Conservation (phyloP, 2,329 filamentous ascomycete genomes). For the Diaporthe caulivora region DNA sequence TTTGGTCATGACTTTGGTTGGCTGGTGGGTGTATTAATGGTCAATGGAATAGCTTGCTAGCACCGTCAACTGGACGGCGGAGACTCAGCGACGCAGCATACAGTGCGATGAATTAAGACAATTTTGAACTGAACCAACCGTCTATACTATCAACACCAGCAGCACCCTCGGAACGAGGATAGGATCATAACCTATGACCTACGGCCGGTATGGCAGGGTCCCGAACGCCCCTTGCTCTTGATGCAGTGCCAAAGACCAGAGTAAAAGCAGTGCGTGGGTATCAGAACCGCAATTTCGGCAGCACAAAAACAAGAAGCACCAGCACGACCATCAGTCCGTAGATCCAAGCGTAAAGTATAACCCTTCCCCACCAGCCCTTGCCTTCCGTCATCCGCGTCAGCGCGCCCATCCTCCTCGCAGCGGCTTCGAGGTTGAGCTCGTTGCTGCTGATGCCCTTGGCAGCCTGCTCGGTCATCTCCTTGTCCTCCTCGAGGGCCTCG, state of each 20-base stretch:
- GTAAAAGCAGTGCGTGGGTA: background rate
- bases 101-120: slow-evolving; percentile 16
- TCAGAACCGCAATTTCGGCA: slow-evolving; percentile 90
- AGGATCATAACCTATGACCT: background rate
- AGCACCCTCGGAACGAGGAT: background rate
- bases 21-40: background rate
- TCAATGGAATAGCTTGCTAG: background rate
- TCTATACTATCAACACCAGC: background rate
- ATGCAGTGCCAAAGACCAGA: background rate
- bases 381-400: slow-evolving; percentile 87
- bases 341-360: slow-evolving; percentile 88
- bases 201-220: background rate
- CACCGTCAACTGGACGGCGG: no score
- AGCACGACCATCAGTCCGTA: slow-evolving; percentile 84
- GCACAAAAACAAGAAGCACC: slow-evolving; percentile 83
- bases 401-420: slow-evolving; percentile 81
- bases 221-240: background rate
- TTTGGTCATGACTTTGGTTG: background rate
- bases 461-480: slow-evolving; percentile 78
- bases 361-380: slow-evolving; percentile 85
- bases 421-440: slow-evolving; percentile 80
- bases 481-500: slow-evolving; percentile 76
- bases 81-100: background rate
- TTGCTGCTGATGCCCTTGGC: slow-evolving; percentile 83
- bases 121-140: background rate